Conservation (phyloP, 306 rosid species). For the Cicer cuneatum region DNA sequence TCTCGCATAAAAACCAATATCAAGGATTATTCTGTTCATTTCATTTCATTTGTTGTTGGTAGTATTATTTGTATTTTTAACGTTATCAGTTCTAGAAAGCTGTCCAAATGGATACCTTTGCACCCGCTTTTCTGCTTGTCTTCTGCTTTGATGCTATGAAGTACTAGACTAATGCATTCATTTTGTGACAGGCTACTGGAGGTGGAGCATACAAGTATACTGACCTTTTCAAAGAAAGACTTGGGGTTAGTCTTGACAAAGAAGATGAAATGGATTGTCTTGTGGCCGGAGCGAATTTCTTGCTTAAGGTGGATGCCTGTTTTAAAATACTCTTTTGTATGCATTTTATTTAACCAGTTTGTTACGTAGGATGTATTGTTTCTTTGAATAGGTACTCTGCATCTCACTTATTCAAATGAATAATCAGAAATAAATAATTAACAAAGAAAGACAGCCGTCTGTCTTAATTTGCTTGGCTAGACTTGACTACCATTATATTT, state of each 20-base stretch:
- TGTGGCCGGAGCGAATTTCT: conserved; percentile 96
- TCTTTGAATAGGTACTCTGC: background rate
- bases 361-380: conserved; percentile 15
- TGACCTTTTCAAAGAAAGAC: conserved; percentile 96
- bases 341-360: conserved; percentile 15
- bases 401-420: conserved; percentile 19
- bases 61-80: conserved; percentile 1
- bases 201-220: conserved; percentile 99
- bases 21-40: conserved; percentile 15
- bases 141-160: conserved; percentile 30
- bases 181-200: conserved; percentile 82
- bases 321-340: conserved; percentile 35
- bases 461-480: conserved; percentile 19
- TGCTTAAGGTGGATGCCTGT: conserved; percentile 81
- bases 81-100: conserved; percentile 15
- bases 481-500: conserved; percentile 7
- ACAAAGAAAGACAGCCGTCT: conserved; percentile 12
- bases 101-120: conserved; percentile 3
- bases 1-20: background rate
- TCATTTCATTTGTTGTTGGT: conserved; percentile 13
- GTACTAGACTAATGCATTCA: conserved; percentile 40
- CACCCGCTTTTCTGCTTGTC: conserved; percentile 8
- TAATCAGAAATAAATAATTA: conserved; percentile 25
- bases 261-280: conserved; percentile 99
- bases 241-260: conserved; percentile 95